Base-by-base conservation (phyloP, 345 rosid species). In the Tarenaya hassleriana region DNA sequence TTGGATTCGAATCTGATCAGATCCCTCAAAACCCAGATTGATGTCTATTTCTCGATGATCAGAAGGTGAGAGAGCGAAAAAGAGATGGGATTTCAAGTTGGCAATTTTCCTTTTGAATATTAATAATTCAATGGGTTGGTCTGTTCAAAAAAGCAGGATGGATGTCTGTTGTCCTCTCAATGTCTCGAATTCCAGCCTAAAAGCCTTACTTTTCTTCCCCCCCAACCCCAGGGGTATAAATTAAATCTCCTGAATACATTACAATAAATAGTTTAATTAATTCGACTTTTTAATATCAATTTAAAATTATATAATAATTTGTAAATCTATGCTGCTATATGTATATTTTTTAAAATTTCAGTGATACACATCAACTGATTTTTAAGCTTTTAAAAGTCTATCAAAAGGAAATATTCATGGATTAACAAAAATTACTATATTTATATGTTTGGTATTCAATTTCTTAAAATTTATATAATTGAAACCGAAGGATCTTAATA, bases 111-210 rank as follows among this genome's bases (percentile, higher is more conserved):
- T 51, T 66, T 60, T 53, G 70, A 66, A 59, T 46, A 54, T 33
- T n/a, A 61, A 13, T 35, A 2, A 35, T 18, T 42, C 18, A 54
- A n/a, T 8, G 52, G 8, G 10, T 32, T 31, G 42, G 48, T 57
- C 60, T 52, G 46, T 58, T 47, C 13, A n/a, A 44, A 41, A 18
- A 56, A 32, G 17, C 18, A 20, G 27, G 4, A 11, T n/a, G 39
- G 14, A 33, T 19, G 16, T 39, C 33, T 58, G 47, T 52, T 58
- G 60, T 59, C 64, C 63, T 45, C 53, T 65, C 42, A 20, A 50
- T 50, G 52, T 47, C 52, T 64, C 67, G 53, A 64, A 24, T 60
- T 69, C 69, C 95, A 85, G 79, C 81, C 79, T 69, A 75, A 82
- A 85, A 82, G 94, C 58, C 50, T 53, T 67, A 52, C 52, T 47